Evolutionary conservation across 2,329 filamentous ascomycete genomes (phyloP), one percentile per base, ranked within the genome.

Genomic region (Aspergillus phoenicis): DNA sequence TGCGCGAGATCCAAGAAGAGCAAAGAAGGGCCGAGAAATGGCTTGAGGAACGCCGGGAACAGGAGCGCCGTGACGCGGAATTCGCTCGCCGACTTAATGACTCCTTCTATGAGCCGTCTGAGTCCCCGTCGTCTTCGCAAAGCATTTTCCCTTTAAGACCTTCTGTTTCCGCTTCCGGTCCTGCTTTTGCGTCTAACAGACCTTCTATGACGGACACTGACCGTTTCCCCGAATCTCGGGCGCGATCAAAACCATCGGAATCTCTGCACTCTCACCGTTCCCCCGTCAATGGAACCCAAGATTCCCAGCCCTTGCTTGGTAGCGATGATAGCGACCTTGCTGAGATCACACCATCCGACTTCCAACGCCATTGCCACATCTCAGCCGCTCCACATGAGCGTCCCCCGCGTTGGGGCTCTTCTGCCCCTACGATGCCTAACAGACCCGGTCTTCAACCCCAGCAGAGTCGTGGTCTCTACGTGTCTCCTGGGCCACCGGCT

Each of bases 71-170:
- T 36, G 77, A 80, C 59, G 76, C 65, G n/a, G 74, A 75, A 62
- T 67, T 75, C 59, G 78, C 78, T 36, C 73, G 74, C 49, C 71
- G 62, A 26, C 66, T 81, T n/a, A 24, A 73, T 78, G 63, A 75
- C 28, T 65, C 67, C 52, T 68, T 68, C 62, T 53, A 64, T 53
- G 24, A 20, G 20, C n/a, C 52, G 52, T 36, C 52, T 8, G 39
- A 68, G 13, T 45, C 62, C 8, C 52, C 65, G 8, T 58, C 57
- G 17, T 64, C 61, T 22, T 13, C 41, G 41, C 41, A 13, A 24
- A 45, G 41, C 20, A 45, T 13, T 6, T 11, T 45, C 5, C 17
- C 41, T 22, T 24, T 20, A 13, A 15, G 20, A n/a, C 22, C 41
- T 7, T 22, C 41, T 15, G 22, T 45, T 5, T 11, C 41, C 10